A percentile compares a stretch with the other conserved stretches of the same genome.
These are phyloP conservation scores for Bisporella sp. DNA, from an alignment of 2,329 filamentous ascomycete species.

Conservation along the genomic window DNA sequence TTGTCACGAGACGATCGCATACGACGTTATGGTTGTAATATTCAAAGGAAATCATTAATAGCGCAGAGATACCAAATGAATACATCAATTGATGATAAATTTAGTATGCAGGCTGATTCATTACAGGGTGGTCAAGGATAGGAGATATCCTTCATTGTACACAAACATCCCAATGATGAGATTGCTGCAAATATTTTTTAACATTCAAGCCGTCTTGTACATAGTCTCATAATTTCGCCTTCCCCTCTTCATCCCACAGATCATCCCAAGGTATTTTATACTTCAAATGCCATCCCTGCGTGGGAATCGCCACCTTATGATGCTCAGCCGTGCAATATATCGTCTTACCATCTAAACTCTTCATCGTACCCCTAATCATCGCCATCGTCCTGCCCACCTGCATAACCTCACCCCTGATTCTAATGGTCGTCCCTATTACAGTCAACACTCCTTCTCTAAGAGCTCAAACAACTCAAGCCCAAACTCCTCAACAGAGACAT, in stretches of 20 bases:
- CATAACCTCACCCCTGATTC: constrained; percentile 35
- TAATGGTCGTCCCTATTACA: constrained; percentile 31
- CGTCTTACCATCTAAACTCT: constrained; percentile 38
- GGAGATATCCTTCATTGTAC: too few species aligned
- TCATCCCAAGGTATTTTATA: constrained; percentile 37
- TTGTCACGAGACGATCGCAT: not conserved
- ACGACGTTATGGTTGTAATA: too few species aligned
- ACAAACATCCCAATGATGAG: too few species aligned
- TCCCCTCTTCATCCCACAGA: constrained; percentile 25
- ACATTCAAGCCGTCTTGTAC: too few species aligned
- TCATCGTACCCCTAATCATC: constrained; percentile 43
- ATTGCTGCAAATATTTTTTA: too few species aligned
- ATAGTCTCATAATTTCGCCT: constrained; percentile 11
- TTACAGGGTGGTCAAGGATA: too few species aligned
- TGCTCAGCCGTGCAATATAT: constrained; percentile 44
- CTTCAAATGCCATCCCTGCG: constrained; percentile 31
- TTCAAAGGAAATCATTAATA: too few species aligned
- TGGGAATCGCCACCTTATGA: constrained; percentile 42
- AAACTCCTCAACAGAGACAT: too few species aligned
- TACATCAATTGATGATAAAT: too few species aligned
- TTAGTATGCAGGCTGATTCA: too few species aligned
- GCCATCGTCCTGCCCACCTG: constrained; percentile 44
- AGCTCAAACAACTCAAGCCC: not conserved
- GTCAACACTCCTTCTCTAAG: not conserved
- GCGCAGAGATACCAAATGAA: too few species aligned